Evolutionary conservation across 352 stramenopile species (phyloP), one percentile per base, ranked within the genome.

Genomic region (Phytopythium sindhum): DNA sequence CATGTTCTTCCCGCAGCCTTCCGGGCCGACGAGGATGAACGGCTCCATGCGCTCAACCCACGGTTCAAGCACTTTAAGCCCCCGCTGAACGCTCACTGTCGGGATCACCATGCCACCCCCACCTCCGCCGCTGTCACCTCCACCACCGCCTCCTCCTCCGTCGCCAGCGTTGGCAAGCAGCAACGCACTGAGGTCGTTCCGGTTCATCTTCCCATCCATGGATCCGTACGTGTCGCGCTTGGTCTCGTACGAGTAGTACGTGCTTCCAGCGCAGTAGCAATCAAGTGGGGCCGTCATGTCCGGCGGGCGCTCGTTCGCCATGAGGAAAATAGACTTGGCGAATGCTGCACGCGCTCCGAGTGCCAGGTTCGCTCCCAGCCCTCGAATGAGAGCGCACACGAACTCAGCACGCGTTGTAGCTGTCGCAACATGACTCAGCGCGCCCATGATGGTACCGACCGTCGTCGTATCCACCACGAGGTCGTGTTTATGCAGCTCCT

Each of bases 1-100:
- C 86, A 98, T 97, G 61, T 97, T 95, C 74, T 98, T 98, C 53
- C 95, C 95, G 44, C 90, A 97, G 48, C 95, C 95, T 71, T 98
- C 88, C 0, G 95, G 95, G 0, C 95, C 95, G 1, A 98, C 95
- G 8, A 98, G 73, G 52, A 98, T 97, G 68, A 98, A 98, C 19
- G 95, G 95, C 68, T 97, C 90, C 80, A 95, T 93, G 26, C 81
- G 79, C 10, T 97, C 84, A 5, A 98, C 89, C 95, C 95, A 98
- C 19, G 88, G 88, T 54, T 91, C 77, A 24, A 98, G 85, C 24
- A 91, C 80, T 54, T 93, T 89, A 50, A 98, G 67, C 0, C 87
- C 91, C 19, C 94, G 85, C 77, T 97, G 87, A 24, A 97, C 83
- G 19, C 75, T 92, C 12, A 91, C 67, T 0, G 90, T 97, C 3